Base-by-base conservation (phyloP, 2,329 filamentous ascomycete genomes). In the Exophiala sp. region DNA sequence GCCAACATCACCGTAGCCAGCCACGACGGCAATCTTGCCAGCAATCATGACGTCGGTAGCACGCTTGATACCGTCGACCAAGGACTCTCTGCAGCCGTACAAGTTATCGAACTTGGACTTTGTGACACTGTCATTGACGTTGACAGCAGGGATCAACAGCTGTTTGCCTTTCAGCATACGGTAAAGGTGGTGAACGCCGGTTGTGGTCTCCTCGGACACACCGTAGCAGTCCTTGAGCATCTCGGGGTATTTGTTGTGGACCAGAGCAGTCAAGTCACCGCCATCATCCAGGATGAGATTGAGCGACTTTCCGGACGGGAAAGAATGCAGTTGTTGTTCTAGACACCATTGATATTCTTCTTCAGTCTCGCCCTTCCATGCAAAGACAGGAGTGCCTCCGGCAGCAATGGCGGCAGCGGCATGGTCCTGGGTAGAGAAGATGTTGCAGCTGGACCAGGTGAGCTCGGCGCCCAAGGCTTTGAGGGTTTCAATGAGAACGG, bases 61-160 rank as follows among this genome's bases (percentile, higher is more conserved):
- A 78, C 91, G 91, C 87, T 97, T 98, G 84, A 98, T 97, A 73
- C 93, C 93, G 73, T 98, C 93, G 67, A 98, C 84, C 65, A 98
- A 86, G 59, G 91, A 96, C 80, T 97, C 93, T 71, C 89, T 85
- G 88, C 93, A 97, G 69, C 93, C 91, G 82, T 97, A 98, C 62
- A 97, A 78, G 85, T 98, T 98, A 83, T 97, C 93, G 73, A 98
- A 98, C 83, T 98, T 98, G 77, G 89, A 95, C 85, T 97, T 98
- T 75, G 93, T 98, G 70, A 98, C 91, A 53, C 86, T 90, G 83
- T 98, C 91, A 79, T 98, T 97, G 81, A 98, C 91, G 75, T 98
- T 98, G 84, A 97, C 88, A 74, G 91, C 81, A 63, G 93, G 93
- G 62, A 95, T 87, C 58, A 95, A 85, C 60, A 97, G 88, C 73